Evolutionary conservation across 192 early-diverging fungal species (phyloP).

Genomic region (Podila verticillata): DNA sequence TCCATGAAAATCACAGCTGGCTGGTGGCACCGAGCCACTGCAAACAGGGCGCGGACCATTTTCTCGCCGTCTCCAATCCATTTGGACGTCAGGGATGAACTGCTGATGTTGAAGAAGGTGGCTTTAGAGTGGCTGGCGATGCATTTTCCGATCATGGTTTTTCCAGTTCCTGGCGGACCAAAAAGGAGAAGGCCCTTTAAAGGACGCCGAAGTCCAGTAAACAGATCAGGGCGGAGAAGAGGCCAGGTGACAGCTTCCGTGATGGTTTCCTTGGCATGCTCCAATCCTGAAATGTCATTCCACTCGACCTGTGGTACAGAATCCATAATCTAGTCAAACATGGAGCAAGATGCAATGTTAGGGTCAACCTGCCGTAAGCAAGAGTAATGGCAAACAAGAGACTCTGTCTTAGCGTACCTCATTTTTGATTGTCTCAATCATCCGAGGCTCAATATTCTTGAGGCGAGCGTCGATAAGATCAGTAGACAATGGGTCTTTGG

Average conservation of each 20-base stretch:
- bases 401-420: conserved; percentile 71
- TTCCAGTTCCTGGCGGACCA: conserved; percentile 90
- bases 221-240: conserved; percentile 79
- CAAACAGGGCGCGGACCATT: conserved; percentile 92
- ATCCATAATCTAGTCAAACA: conserved; percentile 67
- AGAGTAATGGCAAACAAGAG: background rate
- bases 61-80: conserved; percentile 97
- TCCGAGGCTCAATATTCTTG: conserved; percentile 85
- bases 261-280: conserved; percentile 83
- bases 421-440: conserved; percentile 90
- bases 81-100: conserved; percentile 92
- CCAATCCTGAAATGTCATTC: conserved; percentile 88
- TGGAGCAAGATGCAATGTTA: too few relatives aligned
- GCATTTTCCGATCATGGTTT: conserved; percentile 91
- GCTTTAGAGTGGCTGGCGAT: conserved; percentile 88
- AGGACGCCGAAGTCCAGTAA: conserved; percentile 83
- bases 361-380: background rate
- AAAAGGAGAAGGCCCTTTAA: conserved; percentile 88
- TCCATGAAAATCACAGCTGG: conserved; percentile 94
- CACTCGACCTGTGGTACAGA: conserved; percentile 68
- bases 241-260: conserved; percentile 87
- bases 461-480: conserved; percentile 74
- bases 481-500: conserved; percentile 12
- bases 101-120: conserved; percentile 92
- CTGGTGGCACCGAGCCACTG: conserved; percentile 86